Percentiles rank a stretch among this genome's conserved stretches.
phyloP scores from a whole-genome alignment of 2,329 filamentous ascomycete species.

The Pseudocercospora cruenta region DNA sequence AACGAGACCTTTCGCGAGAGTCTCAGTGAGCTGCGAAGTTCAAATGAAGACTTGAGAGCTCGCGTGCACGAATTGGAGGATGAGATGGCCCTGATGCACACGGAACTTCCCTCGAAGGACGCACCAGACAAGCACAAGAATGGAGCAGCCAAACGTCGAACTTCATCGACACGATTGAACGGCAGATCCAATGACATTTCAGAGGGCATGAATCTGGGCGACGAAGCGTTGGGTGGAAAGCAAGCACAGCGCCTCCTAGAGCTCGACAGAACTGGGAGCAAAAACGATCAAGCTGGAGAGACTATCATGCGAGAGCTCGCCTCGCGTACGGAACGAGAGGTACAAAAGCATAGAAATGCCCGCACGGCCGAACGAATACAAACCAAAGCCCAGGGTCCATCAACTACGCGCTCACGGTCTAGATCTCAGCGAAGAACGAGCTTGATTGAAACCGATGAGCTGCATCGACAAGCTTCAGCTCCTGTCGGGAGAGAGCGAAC shows the following conservation, averaged over 20 bases:
- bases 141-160: not conserved
- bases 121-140: not conserved
- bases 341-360: slow-evolving; percentile 29
- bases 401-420: slow-evolving; percentile 23
- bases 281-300: slow-evolving; percentile 17
- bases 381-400: not conserved
- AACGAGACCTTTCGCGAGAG: slow-evolving; percentile 59
- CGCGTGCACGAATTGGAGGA: slow-evolving; percentile 44
- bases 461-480: slow-evolving; percentile 24
- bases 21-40: slow-evolving; percentile 69
- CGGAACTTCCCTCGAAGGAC: slow-evolving; percentile 41
- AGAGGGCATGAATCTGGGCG: slow-evolving; percentile 12
- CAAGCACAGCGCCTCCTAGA: not conserved
- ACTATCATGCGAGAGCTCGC: slow-evolving; percentile 29
- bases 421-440: slow-evolving; percentile 25
- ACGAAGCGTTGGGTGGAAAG: not conserved
- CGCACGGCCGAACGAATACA: not conserved
- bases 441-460: not conserved
- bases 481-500: slow-evolving; percentile 21
- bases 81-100: slow-evolving; percentile 46
- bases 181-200: slow-evolving; percentile 11
- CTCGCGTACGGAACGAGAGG: slow-evolving; percentile 34
- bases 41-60: slow-evolving; percentile 70
- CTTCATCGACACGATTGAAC: not conserved
- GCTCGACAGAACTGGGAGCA: slow-evolving; percentile 17